Evolutionary conservation across 805 yeast species (phyloP).

Genomic region (Zygotorulaspora sp.): DNA sequence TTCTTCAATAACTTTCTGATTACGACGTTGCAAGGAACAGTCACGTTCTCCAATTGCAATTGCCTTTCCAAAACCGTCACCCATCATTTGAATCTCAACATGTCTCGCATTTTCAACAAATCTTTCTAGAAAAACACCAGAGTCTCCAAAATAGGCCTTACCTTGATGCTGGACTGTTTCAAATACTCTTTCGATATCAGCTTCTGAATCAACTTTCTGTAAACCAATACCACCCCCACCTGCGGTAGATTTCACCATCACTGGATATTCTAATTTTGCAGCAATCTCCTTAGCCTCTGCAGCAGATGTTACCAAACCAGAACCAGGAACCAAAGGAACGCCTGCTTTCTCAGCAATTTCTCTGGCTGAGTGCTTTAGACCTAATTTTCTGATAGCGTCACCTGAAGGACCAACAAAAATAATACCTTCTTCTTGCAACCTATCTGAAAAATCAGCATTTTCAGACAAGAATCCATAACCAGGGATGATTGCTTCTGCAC

Average conservation of each 20-base stretch:
- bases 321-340: constrained; percentile 97
- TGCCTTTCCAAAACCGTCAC: constrained; percentile 91
- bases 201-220: constrained; percentile 82
- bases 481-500: constrained; percentile 94
- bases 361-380: constrained; percentile 95
- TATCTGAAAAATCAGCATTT: constrained; percentile 92
- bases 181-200: constrained; percentile 78
- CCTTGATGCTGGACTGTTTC: constrained; percentile 94
- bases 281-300: constrained; percentile 77
- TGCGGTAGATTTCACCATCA: constrained; percentile 96
- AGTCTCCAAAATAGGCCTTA: constrained; percentile 84
- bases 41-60: constrained; percentile 96
- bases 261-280: constrained; percentile 71
- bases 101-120: constrained; percentile 94
- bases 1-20: constrained; percentile 94
- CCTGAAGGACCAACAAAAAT: constrained; percentile 97
- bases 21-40: constrained; percentile 95
- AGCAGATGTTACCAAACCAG: constrained; percentile 69
- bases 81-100: constrained; percentile 94
- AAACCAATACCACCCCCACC: constrained; percentile 99
- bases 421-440: constrained; percentile 76
- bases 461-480: constrained; percentile 97
- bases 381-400: constrained; percentile 83
- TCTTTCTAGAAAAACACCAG: constrained; percentile 92
- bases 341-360: constrained; percentile 87